Evolutionary conservation across 148 eudicot species (phyloP).

Genomic region (Rhododendron ovatum): DNA sequence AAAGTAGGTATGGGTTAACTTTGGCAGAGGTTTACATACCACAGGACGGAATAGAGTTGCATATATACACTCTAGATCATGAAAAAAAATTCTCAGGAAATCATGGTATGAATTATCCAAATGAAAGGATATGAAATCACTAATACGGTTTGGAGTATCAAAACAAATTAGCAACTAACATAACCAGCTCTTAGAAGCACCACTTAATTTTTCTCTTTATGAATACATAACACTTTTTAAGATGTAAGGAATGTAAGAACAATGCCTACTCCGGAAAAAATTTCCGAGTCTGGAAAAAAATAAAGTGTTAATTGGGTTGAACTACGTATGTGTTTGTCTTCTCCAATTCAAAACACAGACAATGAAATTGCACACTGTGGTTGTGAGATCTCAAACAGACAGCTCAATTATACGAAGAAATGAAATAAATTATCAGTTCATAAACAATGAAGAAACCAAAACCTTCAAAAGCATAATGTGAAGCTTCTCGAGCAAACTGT

Average conservation of each 20-base stretch:
- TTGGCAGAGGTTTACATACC: background rate
- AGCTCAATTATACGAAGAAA: background rate
- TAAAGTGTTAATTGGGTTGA: background rate
- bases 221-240: background rate
- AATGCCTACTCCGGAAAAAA: background rate
- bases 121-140: background rate
- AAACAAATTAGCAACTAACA: background rate
- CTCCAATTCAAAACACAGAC: background rate
- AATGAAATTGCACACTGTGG: background rate
- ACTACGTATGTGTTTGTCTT: background rate
- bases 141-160: background rate
- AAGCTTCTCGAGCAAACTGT: constrained; percentile 55
- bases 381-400: background rate
- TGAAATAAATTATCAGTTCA: background rate
- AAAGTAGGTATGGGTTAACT: background rate
- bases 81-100: background rate
- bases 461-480: constrained; percentile 80
- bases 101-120: background rate
- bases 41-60: background rate
- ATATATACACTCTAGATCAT: background rate
- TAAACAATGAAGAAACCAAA: background rate
- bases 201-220: background rate
- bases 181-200: background rate
- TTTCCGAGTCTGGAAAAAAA: background rate
- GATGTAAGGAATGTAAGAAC: background rate